These are phyloP conservation scores for Clarireedia hainanense DNA, from an alignment of 2,329 filamentous ascomycete species.

Conservation along the genomic window DNA sequence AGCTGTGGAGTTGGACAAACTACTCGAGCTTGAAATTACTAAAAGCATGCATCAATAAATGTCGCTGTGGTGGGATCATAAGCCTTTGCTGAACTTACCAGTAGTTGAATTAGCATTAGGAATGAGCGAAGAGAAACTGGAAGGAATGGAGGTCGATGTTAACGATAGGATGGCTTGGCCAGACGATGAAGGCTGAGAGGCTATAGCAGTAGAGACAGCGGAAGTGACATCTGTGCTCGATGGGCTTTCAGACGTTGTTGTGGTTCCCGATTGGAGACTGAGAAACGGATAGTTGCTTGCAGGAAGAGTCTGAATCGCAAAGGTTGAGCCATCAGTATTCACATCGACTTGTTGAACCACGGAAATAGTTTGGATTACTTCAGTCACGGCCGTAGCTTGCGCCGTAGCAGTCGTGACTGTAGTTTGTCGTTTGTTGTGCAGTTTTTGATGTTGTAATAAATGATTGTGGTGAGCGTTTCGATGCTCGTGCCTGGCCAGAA, in stretches of 20 bases:
- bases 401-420: slow-evolving; percentile 2
- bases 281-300: slow-evolving; percentile 4
- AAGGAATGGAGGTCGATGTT: slow-evolving; percentile 23
- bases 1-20: slow-evolving; percentile 2
- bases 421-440: slow-evolving; percentile 14
- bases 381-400: slow-evolving; percentile 17
- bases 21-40: slow-evolving; percentile 27
- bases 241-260: slow-evolving; percentile 4
- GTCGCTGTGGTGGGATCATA: neutral
- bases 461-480: slow-evolving; percentile 26
- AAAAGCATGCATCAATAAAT: slow-evolving; percentile 9
- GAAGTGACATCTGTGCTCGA: neutral
- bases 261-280: slow-evolving; percentile 7
- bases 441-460: slow-evolving; percentile 20
- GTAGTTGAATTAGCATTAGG: slow-evolving; percentile 26
- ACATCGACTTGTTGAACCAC: slow-evolving; percentile 27
- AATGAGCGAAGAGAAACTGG: slow-evolving; percentile 23
- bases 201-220: neutral
- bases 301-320: slow-evolving; percentile 17
- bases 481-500: slow-evolving; percentile 26
- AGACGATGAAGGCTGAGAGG: slow-evolving; percentile 8
- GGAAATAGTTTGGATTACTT: slow-evolving; percentile 24
- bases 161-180: slow-evolving; percentile 16
- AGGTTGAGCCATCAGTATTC: slow-evolving; percentile 24
- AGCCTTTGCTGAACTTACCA: slow-evolving; percentile 17